Base-by-base conservation (phyloP, 2,329 filamentous ascomycete genomes). In the Teratosphaeria pseudoeucalypti region DNA sequence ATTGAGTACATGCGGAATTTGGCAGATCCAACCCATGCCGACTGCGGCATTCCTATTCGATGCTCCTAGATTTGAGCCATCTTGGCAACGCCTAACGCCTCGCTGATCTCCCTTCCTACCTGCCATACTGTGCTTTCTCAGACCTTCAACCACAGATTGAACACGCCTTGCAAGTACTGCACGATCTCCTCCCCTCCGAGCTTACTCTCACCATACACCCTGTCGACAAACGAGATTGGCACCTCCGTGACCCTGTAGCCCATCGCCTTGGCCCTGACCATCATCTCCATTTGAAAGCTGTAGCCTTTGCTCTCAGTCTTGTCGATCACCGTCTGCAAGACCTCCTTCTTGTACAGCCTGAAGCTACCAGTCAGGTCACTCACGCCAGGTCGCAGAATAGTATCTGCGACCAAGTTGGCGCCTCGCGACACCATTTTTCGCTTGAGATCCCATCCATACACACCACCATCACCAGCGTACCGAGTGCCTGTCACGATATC, bases 251-350 rank as follows among this genome's bases (percentile, higher is more conserved):
- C 92, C 43, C 86, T 89, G 78, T 85, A 95, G 0, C 94, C 92
- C 89, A 96, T 92, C 16, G 88, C 89, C 84, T 96, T 96, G 37
- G 94, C 94, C 63, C 92, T 83, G 9, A 97, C 92, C 87, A 96
- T 97, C 85, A 99, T 88, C 82, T 96, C 92, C 94, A 99, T 99
- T 84, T 99, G 94, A 81, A 99, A 99, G 49, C 89, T 92, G 75
- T 97, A 99, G 2, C 94, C 94, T 79, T 97, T 96, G 73, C 90
- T 94, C 81, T 96, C 88, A 9, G 91, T 96, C 76, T 83, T 90
- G 71, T 82, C 80, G 69, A 99, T 96, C 60, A 95, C 90, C 80
- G 90, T 92, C 75, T 95, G 84, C 71, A 99, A 76, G 63, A 96
- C 90, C 61, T 81, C 79, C 78, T 88, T 91, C 85, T 95, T 97